Evolutionary conservation across 257 asterid species (phyloP).

Genomic region (Solanum habrochaites): DNA sequence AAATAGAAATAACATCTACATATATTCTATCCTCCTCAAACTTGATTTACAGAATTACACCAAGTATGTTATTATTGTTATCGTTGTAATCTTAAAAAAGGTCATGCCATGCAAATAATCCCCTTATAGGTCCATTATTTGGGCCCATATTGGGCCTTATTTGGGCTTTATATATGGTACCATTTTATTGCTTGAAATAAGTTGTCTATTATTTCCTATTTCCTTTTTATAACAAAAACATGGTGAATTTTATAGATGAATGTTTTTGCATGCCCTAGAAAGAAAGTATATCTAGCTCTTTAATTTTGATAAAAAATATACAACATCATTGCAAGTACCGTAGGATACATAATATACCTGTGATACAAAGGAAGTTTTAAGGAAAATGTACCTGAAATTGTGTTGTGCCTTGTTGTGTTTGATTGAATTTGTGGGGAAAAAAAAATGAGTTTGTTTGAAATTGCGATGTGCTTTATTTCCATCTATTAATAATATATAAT

Average conservation of each 20-base stretch:
- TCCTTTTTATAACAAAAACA: no score
- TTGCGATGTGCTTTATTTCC: background rate
- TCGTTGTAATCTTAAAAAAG: background rate
- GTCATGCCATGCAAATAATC: background rate
- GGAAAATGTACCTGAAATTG: background rate
- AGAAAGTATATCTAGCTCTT: no score
- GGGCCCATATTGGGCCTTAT: background rate
- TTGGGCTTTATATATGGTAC: background rate
- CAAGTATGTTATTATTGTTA: no score
- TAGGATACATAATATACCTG: background rate
- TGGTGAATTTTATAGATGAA: no score
- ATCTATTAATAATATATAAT: background rate
- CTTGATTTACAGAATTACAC: no score
- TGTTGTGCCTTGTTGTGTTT: background rate
- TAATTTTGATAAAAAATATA: no score
- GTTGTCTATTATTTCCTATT: background rate
- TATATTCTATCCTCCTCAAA: no score
- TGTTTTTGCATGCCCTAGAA: no score
- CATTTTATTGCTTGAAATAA: background rate
- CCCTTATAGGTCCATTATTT: background rate
- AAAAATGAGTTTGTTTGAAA: background rate
- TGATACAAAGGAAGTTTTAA: background rate
- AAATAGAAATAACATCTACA: no score
- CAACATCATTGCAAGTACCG: no score
- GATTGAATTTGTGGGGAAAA: background rate